Conservation (phyloP, 2,329 filamentous ascomycete genomes). For the Hymenotorrendiella dingleyae region DNA sequence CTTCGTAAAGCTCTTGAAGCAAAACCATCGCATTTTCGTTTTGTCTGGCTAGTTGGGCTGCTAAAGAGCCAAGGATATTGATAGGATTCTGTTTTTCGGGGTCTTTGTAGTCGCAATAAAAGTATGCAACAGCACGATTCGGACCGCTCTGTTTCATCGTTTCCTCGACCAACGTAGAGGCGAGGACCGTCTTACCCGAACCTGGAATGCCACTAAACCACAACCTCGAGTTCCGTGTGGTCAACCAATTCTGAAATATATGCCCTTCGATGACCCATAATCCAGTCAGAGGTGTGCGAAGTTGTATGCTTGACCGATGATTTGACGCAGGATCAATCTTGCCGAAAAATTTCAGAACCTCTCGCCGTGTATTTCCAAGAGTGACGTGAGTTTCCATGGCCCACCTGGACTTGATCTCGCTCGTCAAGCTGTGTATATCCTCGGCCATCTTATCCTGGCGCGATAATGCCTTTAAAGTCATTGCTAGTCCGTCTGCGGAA, state of each 20-base stretch:
- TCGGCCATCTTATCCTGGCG: not conserved
- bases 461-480: not conserved
- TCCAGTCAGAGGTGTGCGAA: slow-evolving; percentile 13
- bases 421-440: not conserved
- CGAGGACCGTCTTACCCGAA: slow-evolving; percentile 16
- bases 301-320: not conserved
- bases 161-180: slow-evolving; percentile 10
- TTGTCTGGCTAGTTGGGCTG: slow-evolving; percentile 1
- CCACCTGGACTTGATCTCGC: not conserved
- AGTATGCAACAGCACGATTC: slow-evolving; percentile 13
- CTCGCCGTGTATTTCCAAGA: not conserved
- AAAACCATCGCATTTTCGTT: not conserved
- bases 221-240: slow-evolving; percentile 3
- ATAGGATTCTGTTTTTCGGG: slow-evolving; percentile 10
- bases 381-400: not conserved
- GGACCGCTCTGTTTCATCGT: not conserved
- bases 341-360: not conserved
- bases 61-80: slow-evolving; percentile 16
- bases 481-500: not conserved
- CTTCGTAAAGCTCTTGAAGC: not conserved
- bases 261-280: slow-evolving; percentile 28
- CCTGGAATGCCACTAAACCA: slow-evolving; percentile 18
- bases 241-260: slow-evolving; percentile 10
- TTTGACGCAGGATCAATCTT: not conserved
- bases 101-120: slow-evolving; percentile 27